phyloP scores from a whole-genome alignment of 2,329 filamentous ascomycete species.

The Botrytis cinerea region DNA sequence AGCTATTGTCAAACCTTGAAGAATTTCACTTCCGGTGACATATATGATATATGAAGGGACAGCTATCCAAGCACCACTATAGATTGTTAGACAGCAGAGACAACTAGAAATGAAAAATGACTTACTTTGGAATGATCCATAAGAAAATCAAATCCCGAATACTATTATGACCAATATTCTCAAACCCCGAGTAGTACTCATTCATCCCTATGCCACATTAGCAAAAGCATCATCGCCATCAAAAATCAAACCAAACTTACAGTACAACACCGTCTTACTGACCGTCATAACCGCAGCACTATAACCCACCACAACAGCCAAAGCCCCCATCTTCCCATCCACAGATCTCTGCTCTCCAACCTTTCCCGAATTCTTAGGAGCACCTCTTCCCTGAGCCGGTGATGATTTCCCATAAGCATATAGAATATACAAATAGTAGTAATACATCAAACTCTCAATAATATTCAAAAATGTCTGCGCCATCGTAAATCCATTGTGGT shows the following conservation, averaged over 20 bases:
- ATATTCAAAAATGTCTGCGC: slow-evolving; percentile 63
- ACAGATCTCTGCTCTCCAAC: slow-evolving; percentile 53
- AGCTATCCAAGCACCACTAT: slow-evolving; percentile 63
- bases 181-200: slow-evolving; percentile 61
- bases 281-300: slow-evolving; percentile 63
- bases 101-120: slow-evolving; percentile 26
- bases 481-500: slow-evolving; percentile 62
- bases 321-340: slow-evolving; percentile 52
- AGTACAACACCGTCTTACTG: slow-evolving; percentile 68
- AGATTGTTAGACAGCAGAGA: slow-evolving; percentile 9
- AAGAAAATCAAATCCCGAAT: slow-evolving; percentile 53
- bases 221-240: not conserved
- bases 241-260: slow-evolving; percentile 46
- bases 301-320: slow-evolving; percentile 60
- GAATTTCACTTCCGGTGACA: slow-evolving; percentile 60
- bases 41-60: slow-evolving; percentile 64
- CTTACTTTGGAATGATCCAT: slow-evolving; percentile 69
- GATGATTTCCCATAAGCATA: slow-evolving; percentile 45
- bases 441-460: slow-evolving; percentile 59
- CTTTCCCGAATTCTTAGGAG: slow-evolving; percentile 45
- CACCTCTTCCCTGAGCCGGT: slow-evolving; percentile 36
- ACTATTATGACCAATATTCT: slow-evolving; percentile 64
- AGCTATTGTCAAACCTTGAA: slow-evolving; percentile 57
- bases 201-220: slow-evolving; percentile 52
- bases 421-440: slow-evolving; percentile 60